Evolutionary conservation across 176 grass and related monocot genomes (phyloP).

Genomic region (Bonia amplexicaulis): DNA sequence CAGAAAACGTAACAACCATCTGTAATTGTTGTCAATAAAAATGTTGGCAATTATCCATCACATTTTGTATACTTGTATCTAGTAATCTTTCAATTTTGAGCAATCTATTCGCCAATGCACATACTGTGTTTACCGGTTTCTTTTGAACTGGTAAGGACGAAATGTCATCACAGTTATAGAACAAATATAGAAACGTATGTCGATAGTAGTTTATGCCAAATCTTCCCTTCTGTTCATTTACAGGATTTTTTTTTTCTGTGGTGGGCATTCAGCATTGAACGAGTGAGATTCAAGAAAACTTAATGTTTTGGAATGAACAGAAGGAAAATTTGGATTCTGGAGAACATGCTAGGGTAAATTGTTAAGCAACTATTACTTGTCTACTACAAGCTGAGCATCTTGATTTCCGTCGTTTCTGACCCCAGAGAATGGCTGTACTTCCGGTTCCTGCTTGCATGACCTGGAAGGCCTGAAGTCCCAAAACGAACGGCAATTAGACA

Average conservation of each 20-base stretch:
- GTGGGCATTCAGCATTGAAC: background rate
- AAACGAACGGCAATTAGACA: background rate
- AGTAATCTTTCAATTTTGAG: background rate
- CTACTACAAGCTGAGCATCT: background rate
- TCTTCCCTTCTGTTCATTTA: background rate
- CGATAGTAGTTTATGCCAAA: background rate
- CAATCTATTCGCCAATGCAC: background rate
- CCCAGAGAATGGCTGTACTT: slow-evolving; percentile 14
- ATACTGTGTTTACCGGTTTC: background rate
- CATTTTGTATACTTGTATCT: background rate
- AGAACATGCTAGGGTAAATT: background rate
- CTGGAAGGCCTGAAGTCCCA: slow-evolving; percentile 1
- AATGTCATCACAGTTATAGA: background rate
- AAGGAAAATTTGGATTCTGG: background rate
- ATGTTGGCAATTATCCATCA: background rate
- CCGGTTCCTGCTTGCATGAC: slow-evolving; percentile 30
- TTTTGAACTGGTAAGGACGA: background rate
- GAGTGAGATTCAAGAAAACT: background rate
- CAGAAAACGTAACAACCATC: background rate
- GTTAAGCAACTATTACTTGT: slow-evolving; percentile 19
- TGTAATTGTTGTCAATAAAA: slow-evolving; percentile 23
- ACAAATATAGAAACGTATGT: background rate
- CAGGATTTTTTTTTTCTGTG: background rate
- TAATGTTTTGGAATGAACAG: background rate
- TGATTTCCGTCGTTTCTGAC: background rate